Base-by-base conservation (phyloP, 352 stramenopile species). In the Globisporangium orthogonon region DNA sequence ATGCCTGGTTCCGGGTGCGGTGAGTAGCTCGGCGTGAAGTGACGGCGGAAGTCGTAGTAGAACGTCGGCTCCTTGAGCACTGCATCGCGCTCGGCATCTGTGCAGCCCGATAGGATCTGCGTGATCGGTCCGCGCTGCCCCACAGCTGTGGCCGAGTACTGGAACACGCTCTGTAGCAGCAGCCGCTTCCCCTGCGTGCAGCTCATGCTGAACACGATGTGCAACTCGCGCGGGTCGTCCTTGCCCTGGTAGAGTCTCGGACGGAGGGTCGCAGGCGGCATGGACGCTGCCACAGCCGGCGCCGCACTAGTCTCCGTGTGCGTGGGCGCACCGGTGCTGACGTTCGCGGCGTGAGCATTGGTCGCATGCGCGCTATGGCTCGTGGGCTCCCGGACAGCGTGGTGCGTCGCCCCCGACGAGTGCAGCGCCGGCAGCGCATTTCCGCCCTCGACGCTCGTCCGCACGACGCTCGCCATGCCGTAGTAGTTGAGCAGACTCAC, bases 121-220 rank as follows among this genome's bases (percentile, higher is more conserved):
- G 75, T 83, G 41, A 83, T 86, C 1, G 73, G 73, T 1, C 75
- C 75, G 6, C 59, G 58, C 56, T 86, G 70, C 0, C 59, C 67
- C 7, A 73, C 73, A 4, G 53, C 58, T 33, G 65, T 67, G 31
- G 75, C 71, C 0, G 70, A 79, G 52, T 74, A 67, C 59, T 86
- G 73, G 51, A 86, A 49, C 23, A 79, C 65, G 15, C 64, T 78
- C 61, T 73, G 62, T 40, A 78, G 50, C 31, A 75, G 56, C 46
- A 74, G 51, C 1, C 75, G 73, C 54, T 71, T 61, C 4, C 60
- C 54, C 60, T 83, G 69, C 4, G 60, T 48, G 67, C 73, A 85
- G 54, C 68, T 73, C 58, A 74, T 81, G 57, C 72, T 83, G 62
- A 81, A 86, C 31, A 79, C 69, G 33, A 78, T 69, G 63, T 86